Conservation (phyloP, 768 basidiomycete genomes). For the Strobilomyces confusus region DNA sequence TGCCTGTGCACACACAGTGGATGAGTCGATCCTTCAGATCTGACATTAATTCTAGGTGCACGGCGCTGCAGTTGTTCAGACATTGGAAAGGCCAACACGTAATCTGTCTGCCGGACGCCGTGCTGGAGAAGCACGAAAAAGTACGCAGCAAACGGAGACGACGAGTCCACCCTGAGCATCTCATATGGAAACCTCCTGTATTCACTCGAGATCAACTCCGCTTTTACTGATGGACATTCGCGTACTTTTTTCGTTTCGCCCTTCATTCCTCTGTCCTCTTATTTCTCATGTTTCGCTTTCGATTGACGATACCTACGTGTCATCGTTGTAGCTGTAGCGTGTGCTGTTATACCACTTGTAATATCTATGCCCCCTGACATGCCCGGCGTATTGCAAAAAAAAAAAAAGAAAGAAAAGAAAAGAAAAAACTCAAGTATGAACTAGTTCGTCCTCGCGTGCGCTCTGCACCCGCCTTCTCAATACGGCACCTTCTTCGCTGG, state of each 20-base stretch:
- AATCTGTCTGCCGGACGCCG: constrained; percentile 85
- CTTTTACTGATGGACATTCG: constrained; percentile 39
- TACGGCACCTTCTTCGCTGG: constrained; percentile 6
- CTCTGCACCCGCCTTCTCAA: constrained; percentile 22
- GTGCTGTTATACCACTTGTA: constrained; percentile 16
- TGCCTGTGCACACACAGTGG: neutral
- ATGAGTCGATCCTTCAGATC: neutral
- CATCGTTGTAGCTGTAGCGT: constrained; percentile 26
- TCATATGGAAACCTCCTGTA: constrained; percentile 94
- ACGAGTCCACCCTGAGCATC: constrained; percentile 70
- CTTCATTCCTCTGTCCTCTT: neutral
- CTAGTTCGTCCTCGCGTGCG: neutral
- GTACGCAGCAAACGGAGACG: constrained; percentile 71
- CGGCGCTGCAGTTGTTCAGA: constrained; percentile 91
- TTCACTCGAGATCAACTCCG: constrained; percentile 88
- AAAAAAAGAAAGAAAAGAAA: neutral
- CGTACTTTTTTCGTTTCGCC: neutral
- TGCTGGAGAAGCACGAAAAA: constrained; percentile 89
- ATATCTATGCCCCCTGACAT: constrained; percentile 7
- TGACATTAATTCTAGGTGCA: constrained; percentile 57
- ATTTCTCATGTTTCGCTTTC: neutral
- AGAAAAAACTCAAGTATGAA: constrained; percentile 6
- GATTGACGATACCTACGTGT: constrained; percentile 5
- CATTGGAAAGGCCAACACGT: constrained; percentile 95
- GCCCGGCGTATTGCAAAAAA: neutral